Base-by-base conservation (phyloP, 2,329 filamentous ascomycete genomes). In the Stemphylium vesicarium region DNA sequence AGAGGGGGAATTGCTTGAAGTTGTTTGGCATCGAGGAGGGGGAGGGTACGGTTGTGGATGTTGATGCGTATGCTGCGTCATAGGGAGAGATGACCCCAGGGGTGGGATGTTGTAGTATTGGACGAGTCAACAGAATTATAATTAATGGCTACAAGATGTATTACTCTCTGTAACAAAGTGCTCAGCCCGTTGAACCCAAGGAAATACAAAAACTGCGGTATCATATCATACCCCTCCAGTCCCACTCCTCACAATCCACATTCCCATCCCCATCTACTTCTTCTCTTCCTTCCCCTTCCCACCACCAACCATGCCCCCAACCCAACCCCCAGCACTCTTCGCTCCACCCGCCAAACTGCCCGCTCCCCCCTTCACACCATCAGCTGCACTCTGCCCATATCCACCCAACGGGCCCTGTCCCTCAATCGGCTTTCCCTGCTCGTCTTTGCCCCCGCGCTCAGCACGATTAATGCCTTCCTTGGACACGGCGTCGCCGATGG, bases 391-490 rank as follows among this genome's bases (percentile, higher is more conserved):
- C 52, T 71, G 56, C 16, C 71, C 72, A 53, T 59, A 59, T 1
- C 72, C 72, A 1, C 64, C 75, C 49, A 64, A 66, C 51, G 59
- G 75, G 3, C 60, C 78, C 68, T 63, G 73, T 58, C 43, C 54
- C 62, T 70, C 86, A 82, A 33, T 73, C 73, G 16, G 31, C 11
- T 58, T 49, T 3, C 86, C 86, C 15, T 80, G 72, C 1, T 88
- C 84, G 55, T 87, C 86, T 67, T 85, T 87, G 45, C 87, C 87
- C 31, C 82, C 78, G 8, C 87, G 79, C 77, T 90, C 88, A 38
- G 82, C 78, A 10, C 87, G 81, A 76, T 88, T 90, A 63, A 88
- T 68, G 22, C 86, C 88, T 67, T 90, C 86, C 66, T 85, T 87
- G 18, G 84, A 87, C 2, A 80, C 67, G 2, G 82, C 47, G 70